These are phyloP conservation scores for Ligustrum vulgare DNA, from an alignment of 257 asterid species.

Conservation along the genomic window DNA sequence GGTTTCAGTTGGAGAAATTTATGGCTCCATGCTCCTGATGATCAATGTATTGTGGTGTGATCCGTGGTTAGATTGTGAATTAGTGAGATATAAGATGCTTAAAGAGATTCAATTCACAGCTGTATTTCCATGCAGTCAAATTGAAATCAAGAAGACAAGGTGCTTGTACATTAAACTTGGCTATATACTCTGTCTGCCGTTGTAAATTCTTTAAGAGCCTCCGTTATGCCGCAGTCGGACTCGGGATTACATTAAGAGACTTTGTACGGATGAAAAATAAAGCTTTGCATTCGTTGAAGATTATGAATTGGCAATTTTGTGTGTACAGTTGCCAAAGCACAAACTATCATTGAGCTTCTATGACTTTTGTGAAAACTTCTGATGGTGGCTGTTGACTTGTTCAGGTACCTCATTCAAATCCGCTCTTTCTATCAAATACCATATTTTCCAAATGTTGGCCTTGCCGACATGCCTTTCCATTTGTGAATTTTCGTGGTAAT, in stretches of 20 bases:
- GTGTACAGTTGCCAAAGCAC: constrained; percentile 17
- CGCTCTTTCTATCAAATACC: not conserved
- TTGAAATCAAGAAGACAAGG: constrained; percentile 23
- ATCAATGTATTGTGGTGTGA: constrained; percentile 15
- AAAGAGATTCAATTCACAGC: constrained; percentile 17
- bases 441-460: not conserved
- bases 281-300: constrained; percentile 26
- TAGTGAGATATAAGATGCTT: constrained; percentile 21
- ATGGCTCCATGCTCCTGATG: constrained; percentile 23
- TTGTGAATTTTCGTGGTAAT: not conserved
- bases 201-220: constrained; percentile 23
- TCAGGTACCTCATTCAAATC: constrained; percentile 29
- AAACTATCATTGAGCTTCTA: constrained; percentile 24
- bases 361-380: constrained; percentile 23
- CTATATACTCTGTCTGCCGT: constrained; percentile 12
- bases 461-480: not conserved
- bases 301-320: constrained; percentile 25
- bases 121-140: constrained; percentile 16
- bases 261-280: constrained; percentile 20
- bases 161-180: constrained; percentile 22
- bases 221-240: constrained; percentile 22
- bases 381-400: constrained; percentile 23
- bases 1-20: constrained; percentile 27
- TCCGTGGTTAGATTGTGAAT: constrained; percentile 31
- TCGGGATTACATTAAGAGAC: constrained; percentile 22